Evolutionary conservation across 73 alveolate genomes (phyloP).

Genomic region (Effrenium voratum): DNA sequence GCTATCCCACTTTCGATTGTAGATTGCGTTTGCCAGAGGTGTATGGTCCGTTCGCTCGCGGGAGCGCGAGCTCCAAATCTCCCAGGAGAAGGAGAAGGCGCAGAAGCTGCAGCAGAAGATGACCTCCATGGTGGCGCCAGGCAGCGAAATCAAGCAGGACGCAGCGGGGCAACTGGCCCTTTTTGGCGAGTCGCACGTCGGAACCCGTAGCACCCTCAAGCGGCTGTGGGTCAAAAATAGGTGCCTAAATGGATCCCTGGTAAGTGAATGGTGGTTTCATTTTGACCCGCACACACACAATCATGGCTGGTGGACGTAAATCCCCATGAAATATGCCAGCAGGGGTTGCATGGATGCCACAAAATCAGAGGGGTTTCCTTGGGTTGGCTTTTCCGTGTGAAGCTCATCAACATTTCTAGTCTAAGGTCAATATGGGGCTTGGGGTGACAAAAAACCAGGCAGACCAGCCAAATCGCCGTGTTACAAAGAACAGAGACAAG

Average conservation of each 20-base stretch:
- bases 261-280: not conserved
- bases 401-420: too few relatives aligned
- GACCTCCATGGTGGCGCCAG: slow-evolving; percentile 13
- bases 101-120: slow-evolving; percentile 44
- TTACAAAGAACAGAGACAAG: not conserved
- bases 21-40: too few relatives aligned
- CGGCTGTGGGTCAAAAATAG: not conserved
- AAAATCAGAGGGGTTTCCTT: too few relatives aligned
- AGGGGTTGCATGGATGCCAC: not conserved
- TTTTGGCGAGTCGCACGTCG: not conserved
- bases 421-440: too few relatives aligned
- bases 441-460: not conserved
- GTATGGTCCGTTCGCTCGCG: too few relatives aligned
- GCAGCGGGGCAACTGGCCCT: not conserved
- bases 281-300: not conserved
- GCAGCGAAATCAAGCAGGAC: slow-evolving; percentile 3
- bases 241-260: not conserved
- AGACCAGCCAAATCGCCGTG: not conserved
- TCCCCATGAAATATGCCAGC: too few relatives aligned
- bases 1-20: too few relatives aligned
- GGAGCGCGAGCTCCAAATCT: too few relatives aligned
- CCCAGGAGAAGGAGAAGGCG: slow-evolving; percentile 60
- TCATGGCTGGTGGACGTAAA: too few relatives aligned
- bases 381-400: too few relatives aligned
- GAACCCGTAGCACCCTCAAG: not conserved